Evolutionary conservation across 1,284 basidiomycete species (phyloP), one percentile per base, ranked within the genome.

Genomic region (Inonotus hispidus): DNA sequence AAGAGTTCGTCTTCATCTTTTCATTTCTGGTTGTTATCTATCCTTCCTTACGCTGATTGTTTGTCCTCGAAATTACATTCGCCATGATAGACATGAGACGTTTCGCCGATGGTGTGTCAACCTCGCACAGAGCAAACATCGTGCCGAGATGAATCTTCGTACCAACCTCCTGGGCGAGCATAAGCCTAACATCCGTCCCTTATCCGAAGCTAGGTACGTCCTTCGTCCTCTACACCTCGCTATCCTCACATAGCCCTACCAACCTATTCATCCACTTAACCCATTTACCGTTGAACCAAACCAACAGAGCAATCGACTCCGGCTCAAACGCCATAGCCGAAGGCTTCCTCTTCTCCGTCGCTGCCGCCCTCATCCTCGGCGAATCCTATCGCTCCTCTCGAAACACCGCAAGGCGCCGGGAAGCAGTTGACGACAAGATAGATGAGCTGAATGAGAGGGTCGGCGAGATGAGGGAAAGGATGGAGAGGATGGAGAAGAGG

Each of bases 301-400:
- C 54, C 11, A 53, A 45, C 25, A 94, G 93, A 66, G 93, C 93
- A 0, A 90, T 95, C 57, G 92, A 94, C 68, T 93, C 90, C 68
- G 93, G 93, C 14, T 91, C 93, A 13, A 93, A 92, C 63, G 82
- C 87, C 16, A 75, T 95, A 11, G 92, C 93, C 0, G 93, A 95
- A 73, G 87, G 89, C 0, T 95, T 95, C 69, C 80, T 95, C 3
- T 95, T 95, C 71, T 66, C 78, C 5, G 92, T 95, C 2, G 92
- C 91, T 0, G 87, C 87, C 0, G 74, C 75, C 0, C 75, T 95
- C 6, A 93, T 95, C 56, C 65, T 94, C 1, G 88, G 88, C 3
- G 92, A 95, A 72, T 77, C 85, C 43, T 94, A 83, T 78, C 84
- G 92, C 4, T 83, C 84, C 0, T 90, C 89, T 0, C 77, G 89